Conservation (phyloP, 257 asterid species). For the Petunia secreta region DNA sequence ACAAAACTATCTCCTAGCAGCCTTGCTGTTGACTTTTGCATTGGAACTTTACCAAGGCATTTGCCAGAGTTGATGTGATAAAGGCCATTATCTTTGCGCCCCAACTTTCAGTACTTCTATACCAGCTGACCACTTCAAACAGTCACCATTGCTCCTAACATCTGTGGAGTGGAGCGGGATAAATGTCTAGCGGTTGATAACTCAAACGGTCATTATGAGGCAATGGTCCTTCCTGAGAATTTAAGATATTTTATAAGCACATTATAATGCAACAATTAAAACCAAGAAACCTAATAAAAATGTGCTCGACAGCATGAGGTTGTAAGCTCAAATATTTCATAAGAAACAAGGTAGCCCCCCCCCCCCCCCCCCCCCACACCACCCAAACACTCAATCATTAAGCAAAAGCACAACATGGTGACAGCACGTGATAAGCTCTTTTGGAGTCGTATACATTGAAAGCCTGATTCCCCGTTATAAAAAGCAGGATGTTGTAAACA, state of each 20-base stretch:
- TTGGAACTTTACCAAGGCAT: not conserved
- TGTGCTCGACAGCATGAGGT: not conserved
- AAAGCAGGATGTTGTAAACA: conserved; percentile 2
- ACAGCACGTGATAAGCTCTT: not conserved
- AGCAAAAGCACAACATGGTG: not conserved
- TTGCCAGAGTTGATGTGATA: not conserved
- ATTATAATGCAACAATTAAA: not conserved
- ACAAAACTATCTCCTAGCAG: not conserved
- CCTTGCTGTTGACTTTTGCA: not conserved
- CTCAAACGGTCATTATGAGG: conserved; percentile 73
- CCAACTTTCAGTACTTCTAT: not conserved
- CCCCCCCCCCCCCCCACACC: too few relatives aligned
- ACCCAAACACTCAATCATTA: not conserved
- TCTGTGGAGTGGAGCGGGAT: conserved; percentile 90
- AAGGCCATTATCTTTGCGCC: conserved; percentile 3
- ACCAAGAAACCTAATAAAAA: not conserved
- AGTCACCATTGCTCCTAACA: conserved; percentile 41
- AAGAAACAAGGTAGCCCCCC: not conserved
- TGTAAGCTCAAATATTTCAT: not conserved
- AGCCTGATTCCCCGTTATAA: not conserved
- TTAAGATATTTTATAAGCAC: not conserved
- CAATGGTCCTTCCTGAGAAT: conserved; percentile 73
- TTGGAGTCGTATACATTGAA: not conserved
- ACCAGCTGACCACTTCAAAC: not conserved
- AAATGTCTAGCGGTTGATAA: conserved; percentile 76